Evolutionary conservation across 1,284 basidiomycete species (phyloP), one percentile per base, ranked within the genome.

Genomic region (Marasmius fiardii): DNA sequence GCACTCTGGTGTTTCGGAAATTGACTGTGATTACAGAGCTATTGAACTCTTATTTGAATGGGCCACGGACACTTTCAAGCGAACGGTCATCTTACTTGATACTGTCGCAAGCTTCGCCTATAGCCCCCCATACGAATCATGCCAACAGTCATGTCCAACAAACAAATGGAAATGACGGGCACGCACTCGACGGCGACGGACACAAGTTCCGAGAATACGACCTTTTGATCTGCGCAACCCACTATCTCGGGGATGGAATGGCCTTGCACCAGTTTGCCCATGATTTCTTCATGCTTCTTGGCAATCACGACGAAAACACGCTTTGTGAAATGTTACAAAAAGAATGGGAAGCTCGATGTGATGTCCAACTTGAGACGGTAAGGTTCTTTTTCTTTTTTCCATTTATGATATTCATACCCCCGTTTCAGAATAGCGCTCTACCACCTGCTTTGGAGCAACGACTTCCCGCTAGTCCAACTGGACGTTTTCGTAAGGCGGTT

Each of bases 231-330:
- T 84, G 83, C 63, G 83, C 86, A 3, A 80, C 86, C 10, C 89
- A 91, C 63, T 91, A 84, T 67, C 67, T 91, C 39, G 88, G 88
- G 8, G 90, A 92, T 65, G 88, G 88, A 24, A 89, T 90, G 82
- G 88, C 89, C 2, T 74, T 92, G 16, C 89, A 92, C 67, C 74
- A 77, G 55, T 85, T 86, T 58, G 85, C 85, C 11, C 87, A 90
- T 65, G 86, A 91, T 61, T 83, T 92, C 65, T 86, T 90, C 65
- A 62, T 67, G 10, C 71, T 91, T 4, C 71, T 92, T 8, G 65
- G 75, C 52, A 63, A 67, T 2, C 67, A 68, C 49, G 72, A 71
- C 12, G 72, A 76, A 21, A 64, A 61, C 33, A 75, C 78, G 24
- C 71, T 88, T n/a, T 63, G 70, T 14, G 60, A 57, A 2, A 60